Evolutionary conservation across 495 filamentous ascomycete genomes (phyloP).

Genomic region (Tuber indicum): DNA sequence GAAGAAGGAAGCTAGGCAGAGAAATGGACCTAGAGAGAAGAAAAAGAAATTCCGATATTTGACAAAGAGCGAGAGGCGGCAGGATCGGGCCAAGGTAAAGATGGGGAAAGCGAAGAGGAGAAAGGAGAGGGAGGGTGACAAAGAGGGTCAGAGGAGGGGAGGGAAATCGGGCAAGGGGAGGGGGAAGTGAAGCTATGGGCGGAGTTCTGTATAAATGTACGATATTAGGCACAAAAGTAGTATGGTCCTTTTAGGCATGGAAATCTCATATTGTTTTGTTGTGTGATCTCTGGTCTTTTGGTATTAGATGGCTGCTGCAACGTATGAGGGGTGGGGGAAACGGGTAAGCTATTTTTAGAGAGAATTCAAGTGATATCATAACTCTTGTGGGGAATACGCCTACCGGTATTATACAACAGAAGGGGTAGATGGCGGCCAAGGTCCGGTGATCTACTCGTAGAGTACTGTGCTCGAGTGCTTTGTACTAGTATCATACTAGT

Average conservation of each 20-base stretch:
- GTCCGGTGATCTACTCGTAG: too few species aligned
- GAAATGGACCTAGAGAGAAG: conserved; percentile 47
- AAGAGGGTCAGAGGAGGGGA: not conserved
- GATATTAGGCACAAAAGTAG: not conserved
- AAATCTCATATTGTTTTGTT: not conserved
- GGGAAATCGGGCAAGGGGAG: not conserved
- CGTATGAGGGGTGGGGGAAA: too few species aligned
- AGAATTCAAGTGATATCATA: not conserved
- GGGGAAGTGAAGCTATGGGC: not conserved
- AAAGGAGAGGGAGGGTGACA: not conserved
- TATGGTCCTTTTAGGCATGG: not conserved
- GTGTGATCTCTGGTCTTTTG: not conserved
- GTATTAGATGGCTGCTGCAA: not conserved
- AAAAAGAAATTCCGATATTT: conserved; percentile 69
- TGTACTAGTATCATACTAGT: too few species aligned
- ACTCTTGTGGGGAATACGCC: too few species aligned
- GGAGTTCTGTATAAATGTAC: not conserved
- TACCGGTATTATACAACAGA: too few species aligned
- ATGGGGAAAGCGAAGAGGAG: not conserved
- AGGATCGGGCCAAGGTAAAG: conserved; percentile 8
- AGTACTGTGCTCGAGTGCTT: too few species aligned
- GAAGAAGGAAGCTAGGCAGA: conserved; percentile 51
- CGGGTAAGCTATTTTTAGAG: not conserved
- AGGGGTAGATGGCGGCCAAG: too few species aligned
- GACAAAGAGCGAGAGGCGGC: conserved; percentile 54